phyloP scores from a whole-genome alignment of 306 rosid genomes.

The Casuarina cunninghamiana region DNA sequence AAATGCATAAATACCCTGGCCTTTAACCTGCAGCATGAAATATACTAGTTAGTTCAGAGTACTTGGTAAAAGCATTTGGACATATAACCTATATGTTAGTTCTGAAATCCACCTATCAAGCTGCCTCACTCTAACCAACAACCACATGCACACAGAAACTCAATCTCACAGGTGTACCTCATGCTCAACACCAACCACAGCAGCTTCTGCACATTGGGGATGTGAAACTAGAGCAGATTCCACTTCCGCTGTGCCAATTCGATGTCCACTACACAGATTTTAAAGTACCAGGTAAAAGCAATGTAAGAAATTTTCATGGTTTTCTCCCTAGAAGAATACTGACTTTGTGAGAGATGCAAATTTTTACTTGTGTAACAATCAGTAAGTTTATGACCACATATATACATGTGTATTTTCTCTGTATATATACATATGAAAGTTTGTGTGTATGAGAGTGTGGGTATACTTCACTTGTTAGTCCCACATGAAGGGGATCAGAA shows the following conservation, averaged over 20 bases:
- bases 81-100: constrained; percentile 9
- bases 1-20: constrained; percentile 95
- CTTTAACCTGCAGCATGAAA: constrained; percentile 70
- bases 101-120: constrained; percentile 4
- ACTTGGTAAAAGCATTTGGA: constrained; percentile 18
- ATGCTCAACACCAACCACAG: constrained; percentile 96
- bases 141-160: constrained; percentile 3
- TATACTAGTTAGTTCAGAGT: constrained; percentile 27
- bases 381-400: not conserved
- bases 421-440: too few species aligned
- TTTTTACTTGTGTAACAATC: not conserved
- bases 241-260: constrained; percentile 99
- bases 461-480: not conserved
- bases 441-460: too few species aligned
- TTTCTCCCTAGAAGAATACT: constrained; percentile 4
- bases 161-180: constrained; percentile 55
- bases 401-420: not conserved
- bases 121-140: constrained; percentile 7
- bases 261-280: constrained; percentile 81
- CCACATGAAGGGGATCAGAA: not conserved
- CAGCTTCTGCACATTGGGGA: constrained; percentile 94
- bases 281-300: constrained; percentile 17
- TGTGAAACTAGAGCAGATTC: constrained; percentile 97
- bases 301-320: constrained; percentile 8
- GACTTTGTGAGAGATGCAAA: not conserved